phyloP scores from a whole-genome alignment of 257 asterid species.

The Solanum raphanifolium region DNA sequence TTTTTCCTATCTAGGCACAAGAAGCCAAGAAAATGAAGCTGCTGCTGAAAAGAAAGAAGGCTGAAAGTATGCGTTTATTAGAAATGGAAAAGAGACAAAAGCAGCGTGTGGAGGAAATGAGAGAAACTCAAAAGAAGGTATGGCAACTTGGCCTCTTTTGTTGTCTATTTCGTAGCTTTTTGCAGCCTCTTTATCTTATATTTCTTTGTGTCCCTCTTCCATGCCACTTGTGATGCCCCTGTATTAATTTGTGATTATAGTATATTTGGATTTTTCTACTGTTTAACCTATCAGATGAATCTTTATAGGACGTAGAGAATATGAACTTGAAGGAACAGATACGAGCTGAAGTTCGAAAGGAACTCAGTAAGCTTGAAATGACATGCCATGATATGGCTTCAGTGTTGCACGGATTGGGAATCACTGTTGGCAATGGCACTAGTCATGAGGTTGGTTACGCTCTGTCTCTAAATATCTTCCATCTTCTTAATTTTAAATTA shows the following conservation, averaged over 20 bases:
- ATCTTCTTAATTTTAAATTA: not conserved
- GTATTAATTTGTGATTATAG: not conserved
- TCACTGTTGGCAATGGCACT: slow-evolving; percentile 36
- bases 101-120: slow-evolving; percentile 76
- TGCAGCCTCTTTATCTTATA: not conserved
- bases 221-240: not conserved
- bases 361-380: slow-evolving; percentile 49
- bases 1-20: slow-evolving; percentile 52
- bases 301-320: slow-evolving; percentile 72
- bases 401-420: slow-evolving; percentile 54
- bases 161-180: not conserved
- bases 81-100: slow-evolving; percentile 97
- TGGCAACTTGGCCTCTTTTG: not conserved
- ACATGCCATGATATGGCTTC: slow-evolving; percentile 62
- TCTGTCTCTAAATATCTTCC: not conserved
- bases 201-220: not conserved
- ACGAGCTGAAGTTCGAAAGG: slow-evolving; percentile 53
- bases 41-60: slow-evolving; percentile 57
- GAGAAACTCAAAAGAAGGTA: slow-evolving; percentile 78
- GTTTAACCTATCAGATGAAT: not conserved
- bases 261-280: not conserved
- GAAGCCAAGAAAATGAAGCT: slow-evolving; percentile 53
- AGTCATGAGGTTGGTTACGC: slow-evolving; percentile 46
- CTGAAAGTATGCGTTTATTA: slow-evolving; percentile 63
- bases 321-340: slow-evolving; percentile 74